Evolutionary conservation across 2,329 filamentous ascomycete genomes (phyloP).

Genomic region (Fusarium sp.): DNA sequence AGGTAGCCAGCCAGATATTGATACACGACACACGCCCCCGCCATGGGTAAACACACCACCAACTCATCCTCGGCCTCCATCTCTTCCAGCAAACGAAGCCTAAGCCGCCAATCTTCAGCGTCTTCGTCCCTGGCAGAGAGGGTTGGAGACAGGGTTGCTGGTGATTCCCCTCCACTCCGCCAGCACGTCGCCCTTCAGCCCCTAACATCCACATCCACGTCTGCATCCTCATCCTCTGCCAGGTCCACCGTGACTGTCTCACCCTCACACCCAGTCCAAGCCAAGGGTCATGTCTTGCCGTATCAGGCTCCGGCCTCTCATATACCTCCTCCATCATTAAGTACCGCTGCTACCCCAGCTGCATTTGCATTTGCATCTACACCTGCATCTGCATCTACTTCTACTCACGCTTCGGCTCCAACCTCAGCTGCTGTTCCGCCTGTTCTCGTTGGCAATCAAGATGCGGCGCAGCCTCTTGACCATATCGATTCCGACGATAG

Average conservation of each 20-base stretch:
- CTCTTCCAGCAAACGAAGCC: conserved; percentile 33
- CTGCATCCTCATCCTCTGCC: conserved; percentile 35
- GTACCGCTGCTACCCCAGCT: conserved; percentile 25
- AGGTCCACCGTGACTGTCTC: conserved; percentile 43
- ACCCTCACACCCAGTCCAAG: conserved; percentile 33
- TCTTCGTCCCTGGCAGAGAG: conserved; percentile 36
- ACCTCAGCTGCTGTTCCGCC: neutral
- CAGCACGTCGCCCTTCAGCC: conserved; percentile 46
- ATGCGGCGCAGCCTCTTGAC: conserved; percentile 17
- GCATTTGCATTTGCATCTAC: conserved; percentile 13
- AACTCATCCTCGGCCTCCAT: conserved; percentile 19
- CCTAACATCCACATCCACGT: conserved; percentile 41
- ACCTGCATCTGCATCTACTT: conserved; percentile 18
- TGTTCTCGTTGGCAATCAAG: conserved; percentile 1
- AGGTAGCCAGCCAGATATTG: neutral
- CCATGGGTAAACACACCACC: conserved; percentile 42
- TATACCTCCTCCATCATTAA: conserved; percentile 38
- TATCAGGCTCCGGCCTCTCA: conserved; percentile 37
- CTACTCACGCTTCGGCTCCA: neutral
- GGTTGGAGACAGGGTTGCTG: conserved; percentile 37
- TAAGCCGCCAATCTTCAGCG: conserved; percentile 36
- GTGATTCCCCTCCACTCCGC: conserved; percentile 40
- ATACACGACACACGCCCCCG: conserved; percentile 29
- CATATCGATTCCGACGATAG: conserved; percentile 12
- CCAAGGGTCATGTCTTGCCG: conserved; percentile 41